Evolutionary conservation across 495 filamentous ascomycete genomes (phyloP).

Genomic region (Talaromyces ruber): DNA sequence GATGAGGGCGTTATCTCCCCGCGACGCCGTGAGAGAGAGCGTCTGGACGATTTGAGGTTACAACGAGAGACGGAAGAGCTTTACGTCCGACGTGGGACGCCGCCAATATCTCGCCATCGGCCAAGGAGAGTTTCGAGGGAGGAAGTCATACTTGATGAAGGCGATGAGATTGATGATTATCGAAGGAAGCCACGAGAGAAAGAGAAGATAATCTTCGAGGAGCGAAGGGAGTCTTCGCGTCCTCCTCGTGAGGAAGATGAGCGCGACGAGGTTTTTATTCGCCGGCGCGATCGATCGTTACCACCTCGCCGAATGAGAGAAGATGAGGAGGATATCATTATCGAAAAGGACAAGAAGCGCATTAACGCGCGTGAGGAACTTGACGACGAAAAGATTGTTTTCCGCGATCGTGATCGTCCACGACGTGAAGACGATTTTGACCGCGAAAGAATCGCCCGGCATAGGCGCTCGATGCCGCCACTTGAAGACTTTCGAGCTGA

Average conservation of each 20-base stretch:
- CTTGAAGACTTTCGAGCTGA: not conserved
- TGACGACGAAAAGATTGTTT: not conserved
- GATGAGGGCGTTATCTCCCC: slow-evolving; percentile 15
- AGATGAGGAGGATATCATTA: not conserved
- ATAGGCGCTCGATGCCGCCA: not conserved
- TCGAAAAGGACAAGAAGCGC: not conserved
- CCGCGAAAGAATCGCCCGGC: not conserved
- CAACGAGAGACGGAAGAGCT: slow-evolving; percentile 22
- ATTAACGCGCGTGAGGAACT: not conserved
- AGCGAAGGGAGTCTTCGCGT: not conserved
- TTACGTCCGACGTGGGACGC: slow-evolving; percentile 12
- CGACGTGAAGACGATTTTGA: not conserved
- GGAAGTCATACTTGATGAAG: slow-evolving; percentile 14
- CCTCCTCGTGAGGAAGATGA: slow-evolving; percentile 13
- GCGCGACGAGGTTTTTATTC: slow-evolving; percentile 16
- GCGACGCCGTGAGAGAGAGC: slow-evolving; percentile 8
- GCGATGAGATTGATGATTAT: not conserved
- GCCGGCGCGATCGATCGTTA: slow-evolving; percentile 8
- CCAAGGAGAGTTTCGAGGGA: slow-evolving; percentile 10
- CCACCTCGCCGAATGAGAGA: slow-evolving; percentile 9
- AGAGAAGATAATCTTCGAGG: slow-evolving; percentile 13
- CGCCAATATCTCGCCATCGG: slow-evolving; percentile 11
- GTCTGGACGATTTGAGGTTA: slow-evolving; percentile 7
- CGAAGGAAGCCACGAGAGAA: not conserved
- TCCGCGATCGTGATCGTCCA: not conserved